Evolutionary conservation across 441 rosid genomes (phyloP).

Genomic region (Adansonia madagascariensis): DNA sequence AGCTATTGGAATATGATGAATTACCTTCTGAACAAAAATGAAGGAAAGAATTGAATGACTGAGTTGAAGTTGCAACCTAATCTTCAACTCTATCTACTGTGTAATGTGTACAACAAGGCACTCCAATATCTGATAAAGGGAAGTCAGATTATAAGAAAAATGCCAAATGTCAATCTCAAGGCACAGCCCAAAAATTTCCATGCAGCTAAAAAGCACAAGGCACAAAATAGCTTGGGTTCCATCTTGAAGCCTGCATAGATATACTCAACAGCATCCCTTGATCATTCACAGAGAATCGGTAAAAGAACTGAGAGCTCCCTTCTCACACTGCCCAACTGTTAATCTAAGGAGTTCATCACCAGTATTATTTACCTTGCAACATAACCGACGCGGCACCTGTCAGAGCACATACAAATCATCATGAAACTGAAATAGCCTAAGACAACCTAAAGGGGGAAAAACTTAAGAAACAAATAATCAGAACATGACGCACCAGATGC

Average conservation of each 20-base stretch:
- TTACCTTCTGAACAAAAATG: conserved; percentile 53
- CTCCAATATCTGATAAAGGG: conserved; percentile 37
- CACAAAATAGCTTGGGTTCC: conserved; percentile 29
- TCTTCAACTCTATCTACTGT: conserved; percentile 33
- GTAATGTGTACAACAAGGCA: conserved; percentile 32
- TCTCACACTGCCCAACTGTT: conserved; percentile 69
- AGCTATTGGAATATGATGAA: conserved; percentile 29
- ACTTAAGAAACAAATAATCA: background rate
- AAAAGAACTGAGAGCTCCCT: conserved; percentile 50
- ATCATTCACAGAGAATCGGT: conserved; percentile 41
- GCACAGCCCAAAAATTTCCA: background rate
- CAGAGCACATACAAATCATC: conserved; percentile 18
- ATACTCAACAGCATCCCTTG: conserved; percentile 29
- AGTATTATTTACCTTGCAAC: conserved; percentile 64
- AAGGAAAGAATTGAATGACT: conserved; percentile 45
- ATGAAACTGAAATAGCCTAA: background rate
- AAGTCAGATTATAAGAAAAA: conserved; percentile 30
- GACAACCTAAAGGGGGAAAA: background rate
- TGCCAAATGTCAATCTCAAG: conserved; percentile 32
- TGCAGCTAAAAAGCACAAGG: conserved; percentile 28
- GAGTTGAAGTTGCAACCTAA: conserved; percentile 36
- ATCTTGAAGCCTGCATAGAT: conserved; percentile 37
- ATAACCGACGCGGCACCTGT: conserved; percentile 75
- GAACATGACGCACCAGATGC: conserved; percentile 70
- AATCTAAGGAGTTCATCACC: conserved; percentile 53